Evolutionary conservation across 306 rosid species (phyloP), one percentile per base, ranked within the genome.

Genomic region (Ormosia semicastrata): DNA sequence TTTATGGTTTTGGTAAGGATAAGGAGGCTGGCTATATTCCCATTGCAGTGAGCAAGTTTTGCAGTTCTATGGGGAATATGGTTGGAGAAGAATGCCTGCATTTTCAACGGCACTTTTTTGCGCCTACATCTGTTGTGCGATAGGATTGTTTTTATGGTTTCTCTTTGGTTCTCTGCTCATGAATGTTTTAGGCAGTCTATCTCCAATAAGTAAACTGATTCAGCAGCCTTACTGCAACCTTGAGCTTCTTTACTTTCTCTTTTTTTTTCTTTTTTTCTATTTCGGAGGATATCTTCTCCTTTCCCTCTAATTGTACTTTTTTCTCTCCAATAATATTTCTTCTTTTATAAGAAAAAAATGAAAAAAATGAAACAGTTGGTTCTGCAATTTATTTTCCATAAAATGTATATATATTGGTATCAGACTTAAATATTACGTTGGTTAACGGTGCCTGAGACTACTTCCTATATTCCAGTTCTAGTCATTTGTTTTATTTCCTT

Each of bases 371-470:
- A 77, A 37, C n/a, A 77, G 37, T 15, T 52, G 75, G 63, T 66
- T 66, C 29, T 77, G 63, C 44, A 11, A 24, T 10, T 77, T 7
- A 4, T 29, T 66, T 29, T 77, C 66, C 18, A 8, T 47, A 56
- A 32, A 11, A 76, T 63, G 37, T 33, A 64, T 18, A 29, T 29
- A 37, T 11, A 5, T 56, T 37, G 30, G 30, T 46, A 13, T 12
- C 10, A 68, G 77, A 41, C 15, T 47, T 56, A 15, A 10, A 6
- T 33, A 34, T 9, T 15, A n/a, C 11, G 14, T 34, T 52, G 44
- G 40, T 58, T 49, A 66, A 60, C 32, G 46, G 47, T 59, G 54
- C 67, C 3, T 18, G 54, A 63, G 72, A 68, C 77, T 81, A 66
- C 65, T 41, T 76, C 9, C 13, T 71, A 43, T 60, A 18, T 66